These are phyloP conservation scores for Paracamarosporium sp. DNA, from an alignment of 2,329 filamentous ascomycete genomes.

Conservation along the genomic window DNA sequence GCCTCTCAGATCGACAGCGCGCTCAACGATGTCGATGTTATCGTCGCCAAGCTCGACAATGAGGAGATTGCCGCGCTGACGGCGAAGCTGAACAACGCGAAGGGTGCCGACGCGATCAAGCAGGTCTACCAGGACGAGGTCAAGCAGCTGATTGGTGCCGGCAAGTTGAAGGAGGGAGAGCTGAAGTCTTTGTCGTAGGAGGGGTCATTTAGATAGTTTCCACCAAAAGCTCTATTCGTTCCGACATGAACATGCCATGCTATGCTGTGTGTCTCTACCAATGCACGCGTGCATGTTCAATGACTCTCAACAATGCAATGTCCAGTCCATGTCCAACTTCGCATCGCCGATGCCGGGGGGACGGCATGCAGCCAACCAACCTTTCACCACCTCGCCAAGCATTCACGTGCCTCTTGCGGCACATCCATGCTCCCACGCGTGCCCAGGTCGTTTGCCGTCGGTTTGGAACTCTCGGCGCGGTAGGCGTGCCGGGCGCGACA, in stretches of 20 bases:
- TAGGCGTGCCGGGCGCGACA: constrained; percentile 2
- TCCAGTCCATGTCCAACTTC: too few relatives aligned
- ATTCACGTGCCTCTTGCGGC: neutral
- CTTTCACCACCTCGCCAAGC: neutral
- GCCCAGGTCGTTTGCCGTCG: neutral
- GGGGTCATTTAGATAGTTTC: neutral
- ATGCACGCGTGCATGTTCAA: too few relatives aligned
- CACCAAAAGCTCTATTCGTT: neutral
- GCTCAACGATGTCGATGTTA: constrained; percentile 81
- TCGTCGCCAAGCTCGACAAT: constrained; percentile 87
- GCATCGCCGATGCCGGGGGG: too few relatives aligned
- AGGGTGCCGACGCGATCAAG: constrained; percentile 86
- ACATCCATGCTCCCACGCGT: constrained; percentile 1
- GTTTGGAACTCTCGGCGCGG: constrained; percentile 5
- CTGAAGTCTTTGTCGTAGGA: constrained; percentile 65
- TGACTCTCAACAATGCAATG: neutral
- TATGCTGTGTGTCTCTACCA: too few relatives aligned
- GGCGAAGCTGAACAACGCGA: constrained; percentile 77
- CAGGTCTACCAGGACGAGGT: constrained; percentile 79
- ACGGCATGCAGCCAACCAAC: too few relatives aligned
- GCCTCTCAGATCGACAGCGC: constrained; percentile 81
- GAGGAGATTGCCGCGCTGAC: constrained; percentile 89
- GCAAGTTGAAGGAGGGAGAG: constrained; percentile 87
- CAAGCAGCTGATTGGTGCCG: constrained; percentile 76
- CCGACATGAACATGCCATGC: too few relatives aligned